Base-by-base conservation (phyloP, 371 early-diverging fungal genomes). In the Lichtheimia ramosa region DNA sequence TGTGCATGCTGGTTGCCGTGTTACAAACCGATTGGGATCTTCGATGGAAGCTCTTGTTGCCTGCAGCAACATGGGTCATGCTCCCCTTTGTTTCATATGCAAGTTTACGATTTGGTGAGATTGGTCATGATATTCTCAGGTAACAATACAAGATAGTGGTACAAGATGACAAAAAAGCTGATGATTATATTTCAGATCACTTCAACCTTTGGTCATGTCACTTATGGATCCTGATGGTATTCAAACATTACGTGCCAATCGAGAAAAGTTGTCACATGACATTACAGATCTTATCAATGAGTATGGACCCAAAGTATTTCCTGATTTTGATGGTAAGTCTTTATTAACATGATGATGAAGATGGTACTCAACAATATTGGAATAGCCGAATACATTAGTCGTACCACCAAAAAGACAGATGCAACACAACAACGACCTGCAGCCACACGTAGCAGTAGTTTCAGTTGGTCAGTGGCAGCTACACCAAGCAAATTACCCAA, bases 261-360 rank as follows among this genome's bases (percentile, higher is more conserved):
- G 96, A 16, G 81, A 84, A 34, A 81, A 89, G 28, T 83, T 96
- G 3, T 82, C 88, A 12, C 79, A 76, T 48, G 81, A 88, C 34
- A 82, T 96, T 54, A 92, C 88, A 15, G 79, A 80, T 4, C 65
- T 92, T 27, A 88, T 96, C 57, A 87, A 89, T 40, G 93, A 93
- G 49, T 83, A 91, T 15, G 95, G 91, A 0, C 94, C 96, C 5
- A 81, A 88, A 61, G 78, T 91, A 21, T 93, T 87, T 63, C 86
- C 87, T 3, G 89, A 90, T 63, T 89, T 90, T 68, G 84, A 87
- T 54, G 73, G 63, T 58, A 62, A 42, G 18, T 48, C 43, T 27
- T 40, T 28, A 16, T 49, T 25, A 7, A 34, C 6, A 28, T 2
- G 1, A 27, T 51, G n/a, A 6, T 52, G 28, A 25, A 10, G 4